Percentiles rank a stretch among this genome's conserved stretches.
Evolutionary conservation across 2,329 filamentous ascomycete species (phyloP).

Genomic region (Colletotrichum costaricense): DNA sequence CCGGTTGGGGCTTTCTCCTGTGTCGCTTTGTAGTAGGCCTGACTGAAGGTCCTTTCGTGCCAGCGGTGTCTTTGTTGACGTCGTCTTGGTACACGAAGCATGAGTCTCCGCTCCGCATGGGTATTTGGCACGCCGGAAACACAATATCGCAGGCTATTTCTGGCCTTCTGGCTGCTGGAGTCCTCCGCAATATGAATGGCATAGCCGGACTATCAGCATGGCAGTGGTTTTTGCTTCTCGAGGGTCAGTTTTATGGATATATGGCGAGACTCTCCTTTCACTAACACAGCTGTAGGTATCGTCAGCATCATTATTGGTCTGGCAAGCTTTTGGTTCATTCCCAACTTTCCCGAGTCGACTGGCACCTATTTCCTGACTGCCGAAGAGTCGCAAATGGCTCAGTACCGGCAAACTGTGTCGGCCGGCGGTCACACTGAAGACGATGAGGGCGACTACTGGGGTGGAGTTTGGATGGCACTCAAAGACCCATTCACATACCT

Average conservation of each 20-base stretch:
- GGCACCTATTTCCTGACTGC: slow-evolving; percentile 46
- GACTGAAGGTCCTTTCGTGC: slow-evolving; percentile 54
- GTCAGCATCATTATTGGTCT: slow-evolving; percentile 46
- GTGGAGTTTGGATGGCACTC: slow-evolving; percentile 46
- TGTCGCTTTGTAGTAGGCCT: slow-evolving; percentile 47
- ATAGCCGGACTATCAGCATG: slow-evolving; percentile 47
- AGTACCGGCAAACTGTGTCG: slow-evolving; percentile 48
- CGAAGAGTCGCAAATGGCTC: slow-evolving; percentile 52
- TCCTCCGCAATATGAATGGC: slow-evolving; percentile 56
- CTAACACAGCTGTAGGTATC: slow-evolving; percentile 37
- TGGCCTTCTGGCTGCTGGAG: slow-evolving; percentile 55
- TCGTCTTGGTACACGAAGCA: slow-evolving; percentile 60
- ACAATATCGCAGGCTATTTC: slow-evolving; percentile 57
- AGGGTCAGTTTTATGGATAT: slow-evolving; percentile 32
- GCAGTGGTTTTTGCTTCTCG: slow-evolving; percentile 57
- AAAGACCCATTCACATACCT: slow-evolving; percentile 51
- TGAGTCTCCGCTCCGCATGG: slow-evolving; percentile 55
- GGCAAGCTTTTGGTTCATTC: slow-evolving; percentile 48
- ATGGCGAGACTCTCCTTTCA: background rate
- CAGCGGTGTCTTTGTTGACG: slow-evolving; percentile 57
- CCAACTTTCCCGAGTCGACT: slow-evolving; percentile 50
- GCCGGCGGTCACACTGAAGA: slow-evolving; percentile 49
- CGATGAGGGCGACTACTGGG: slow-evolving; percentile 52
- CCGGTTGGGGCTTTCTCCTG: slow-evolving; percentile 43
- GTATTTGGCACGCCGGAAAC: slow-evolving; percentile 57